Evolutionary conservation across 2,329 filamentous ascomycete genomes (phyloP), one percentile per base, ranked within the genome.

Genomic region (Stachybotrys echinatus): DNA sequence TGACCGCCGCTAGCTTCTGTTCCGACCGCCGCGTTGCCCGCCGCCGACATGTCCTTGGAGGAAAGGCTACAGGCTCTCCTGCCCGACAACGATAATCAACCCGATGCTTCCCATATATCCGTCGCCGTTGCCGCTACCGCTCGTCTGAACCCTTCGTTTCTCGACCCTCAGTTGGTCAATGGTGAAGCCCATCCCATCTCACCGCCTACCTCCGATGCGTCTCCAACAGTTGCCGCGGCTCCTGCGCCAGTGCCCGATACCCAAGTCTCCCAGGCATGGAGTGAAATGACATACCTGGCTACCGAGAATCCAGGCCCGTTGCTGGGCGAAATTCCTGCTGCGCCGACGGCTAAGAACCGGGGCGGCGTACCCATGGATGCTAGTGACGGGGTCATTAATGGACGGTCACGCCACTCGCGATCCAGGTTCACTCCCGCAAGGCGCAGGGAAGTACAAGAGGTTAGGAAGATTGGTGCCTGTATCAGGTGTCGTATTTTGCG

Each of bases 401-500:
- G 76, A 12, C 73, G 73, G 48, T 69, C 74, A 2, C 75, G 75
- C 17, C 75, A 84, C 56, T 74, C 75, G 7, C 75, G 82, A 10
- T 78, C 80, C 4, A 72, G 78, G 8, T 85, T 85, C 55, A 79
- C 76, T 19, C 71, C 79, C 5, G 69, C 69, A 1, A 73, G 83
- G n/a, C 73, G 83, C 20, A 83, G 80, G 59, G 80, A 86, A 58
- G 83, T 87, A 2, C 81, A 84, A 55, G 79, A 82, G 54, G 80
- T 86, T 20, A 77, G 83, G 21, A 82, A 83, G 57, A 76, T 83
- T 34, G 83, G 83, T 6, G 83, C 83, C 12, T 87, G 83, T 56
- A 84, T 85, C 48, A 73, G 83, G 42, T 87, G 83, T 58, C 75
- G 82, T 37, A 85, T 86, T 53, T 65, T 87, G 34, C 76, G 83